Conservation (phyloP, 495 filamentous ascomycete genomes). For the Neurospora hispaniola region DNA sequence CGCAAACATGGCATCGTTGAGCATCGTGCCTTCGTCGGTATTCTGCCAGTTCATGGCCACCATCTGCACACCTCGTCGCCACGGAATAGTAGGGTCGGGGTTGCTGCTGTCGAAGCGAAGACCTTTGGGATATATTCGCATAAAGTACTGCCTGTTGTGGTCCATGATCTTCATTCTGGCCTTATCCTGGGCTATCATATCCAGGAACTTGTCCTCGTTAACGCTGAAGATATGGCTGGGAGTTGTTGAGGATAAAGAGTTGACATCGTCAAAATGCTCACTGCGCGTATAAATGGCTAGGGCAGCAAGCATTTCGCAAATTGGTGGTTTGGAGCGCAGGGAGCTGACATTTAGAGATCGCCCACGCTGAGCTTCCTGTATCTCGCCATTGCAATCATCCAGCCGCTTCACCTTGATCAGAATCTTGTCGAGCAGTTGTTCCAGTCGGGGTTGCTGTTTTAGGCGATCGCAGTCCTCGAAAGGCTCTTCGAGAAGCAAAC, state of each 20-base stretch:
- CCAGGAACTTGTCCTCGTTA: constrained; percentile 61
- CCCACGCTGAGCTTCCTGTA: constrained; percentile 12
- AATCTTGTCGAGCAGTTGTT: constrained; percentile 67
- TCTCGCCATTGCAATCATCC: constrained; percentile 26
- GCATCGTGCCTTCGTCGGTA: constrained; percentile 85
- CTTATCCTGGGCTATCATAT: constrained; percentile 36
- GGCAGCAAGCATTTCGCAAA: constrained; percentile 57
- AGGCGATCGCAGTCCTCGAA: constrained; percentile 32
- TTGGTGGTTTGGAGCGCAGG: constrained; percentile 39
- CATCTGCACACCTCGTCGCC: constrained; percentile 83
- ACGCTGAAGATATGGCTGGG: constrained; percentile 82
- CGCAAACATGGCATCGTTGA: constrained; percentile 86
- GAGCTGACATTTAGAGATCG: constrained; percentile 15
- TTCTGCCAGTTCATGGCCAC: constrained; percentile 94
- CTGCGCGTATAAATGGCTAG: constrained; percentile 79
- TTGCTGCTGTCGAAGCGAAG: constrained; percentile 75
- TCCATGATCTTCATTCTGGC: constrained; percentile 44
- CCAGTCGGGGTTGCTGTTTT: constrained; percentile 55
- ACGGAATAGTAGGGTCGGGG: constrained; percentile 70
- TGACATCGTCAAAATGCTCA: constrained; percentile 63
- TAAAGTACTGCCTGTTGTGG: constrained; percentile 75
- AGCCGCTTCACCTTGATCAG: constrained; percentile 81
- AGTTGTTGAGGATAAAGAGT: constrained; percentile 41
- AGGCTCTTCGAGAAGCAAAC: constrained; percentile 53
- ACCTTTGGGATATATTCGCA: constrained; percentile 83